Evolutionary conservation across 129 eudicot genomes (phyloP), one percentile per base, ranked within the genome.

Genomic region (Sambucus nigra): DNA sequence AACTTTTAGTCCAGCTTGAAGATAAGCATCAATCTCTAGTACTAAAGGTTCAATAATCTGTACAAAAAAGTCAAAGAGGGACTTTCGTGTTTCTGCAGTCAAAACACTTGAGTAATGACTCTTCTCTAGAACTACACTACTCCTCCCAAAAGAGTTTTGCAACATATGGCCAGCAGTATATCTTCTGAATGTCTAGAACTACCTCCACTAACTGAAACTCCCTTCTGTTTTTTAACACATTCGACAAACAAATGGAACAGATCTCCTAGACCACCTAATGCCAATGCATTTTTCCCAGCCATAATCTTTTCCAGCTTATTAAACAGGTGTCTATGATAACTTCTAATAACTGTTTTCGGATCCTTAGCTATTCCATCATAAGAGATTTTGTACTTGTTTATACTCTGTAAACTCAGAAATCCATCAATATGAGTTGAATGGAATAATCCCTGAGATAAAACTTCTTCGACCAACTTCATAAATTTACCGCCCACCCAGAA

Each of bases 281-380:
- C 97, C 94, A 40, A 60, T 4, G 57, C 71, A 57, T 73, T 80
- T 63, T 77, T 73, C 44, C 69, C 72, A 18, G 66, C 55, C 27
- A 63, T 53, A 25, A 88, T 60, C 70, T 69, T 80, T 64, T 64
- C 87, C 49, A 84, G 33, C 53, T 78, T 81, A 62, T 78, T 91
- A 48, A 84, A 88, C 23, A 88, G 58, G 82, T 80, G 92, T 31
- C 87, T 73, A 70, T 80, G 94, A 64, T 80, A 88, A 73, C 97
- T 88, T 80, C 69, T 84, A n/a, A n/a, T n/a, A n/a, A n/a, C n/a
- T n/a, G n/a, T n/a, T n/a, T n/a, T n/a, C n/a, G n/a, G n/a, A n/a
- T 76, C 88, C 39, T 66, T 83, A 15, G 44, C 40, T 62, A 52
- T 68, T 51, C 49, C 64, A 22, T 71, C 78, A 47, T 73, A 83